Percentiles rank a stretch among this genome's conserved stretches.
Conservation (phyloP, 441 rosid species). For the Euphorbia schlechtendalii region DNA sequence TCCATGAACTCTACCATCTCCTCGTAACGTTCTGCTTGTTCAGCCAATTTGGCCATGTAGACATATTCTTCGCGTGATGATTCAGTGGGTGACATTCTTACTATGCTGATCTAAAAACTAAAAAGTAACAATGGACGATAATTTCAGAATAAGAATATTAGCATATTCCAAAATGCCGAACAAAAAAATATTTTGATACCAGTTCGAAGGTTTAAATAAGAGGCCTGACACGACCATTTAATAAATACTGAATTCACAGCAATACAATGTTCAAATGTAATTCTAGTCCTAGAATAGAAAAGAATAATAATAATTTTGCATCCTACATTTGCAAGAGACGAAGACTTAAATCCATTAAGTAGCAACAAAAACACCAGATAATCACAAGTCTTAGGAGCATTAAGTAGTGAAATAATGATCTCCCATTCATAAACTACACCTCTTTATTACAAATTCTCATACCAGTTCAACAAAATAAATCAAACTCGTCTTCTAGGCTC, state of each 20-base stretch:
- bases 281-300: neutral
- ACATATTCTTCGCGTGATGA: conserved; percentile 78
- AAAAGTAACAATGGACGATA: conserved; percentile 7
- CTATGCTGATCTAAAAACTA: conserved; percentile 22
- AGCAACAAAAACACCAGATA: too few species aligned
- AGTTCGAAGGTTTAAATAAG: neutral
- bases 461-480: neutral
- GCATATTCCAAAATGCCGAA: neutral
- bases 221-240: neutral
- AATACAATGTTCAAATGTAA: neutral
- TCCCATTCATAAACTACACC: neutral
- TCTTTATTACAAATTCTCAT: neutral
- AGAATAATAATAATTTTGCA: neutral
- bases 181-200: neutral
- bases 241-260: neutral
- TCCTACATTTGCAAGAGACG: neutral
- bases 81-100: conserved; percentile 58
- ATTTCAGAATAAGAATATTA: conserved; percentile 6
- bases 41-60: conserved; percentile 92
- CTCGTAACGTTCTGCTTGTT: conserved; percentile 94
- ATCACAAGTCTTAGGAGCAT: neutral
- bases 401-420: neutral
- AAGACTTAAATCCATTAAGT: neutral
- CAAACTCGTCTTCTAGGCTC: neutral
- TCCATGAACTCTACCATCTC: conserved; percentile 99